These are phyloP conservation scores for Podila verticillata DNA, from an alignment of 192 early-diverging fungal genomes.

Conservation along the genomic window DNA sequence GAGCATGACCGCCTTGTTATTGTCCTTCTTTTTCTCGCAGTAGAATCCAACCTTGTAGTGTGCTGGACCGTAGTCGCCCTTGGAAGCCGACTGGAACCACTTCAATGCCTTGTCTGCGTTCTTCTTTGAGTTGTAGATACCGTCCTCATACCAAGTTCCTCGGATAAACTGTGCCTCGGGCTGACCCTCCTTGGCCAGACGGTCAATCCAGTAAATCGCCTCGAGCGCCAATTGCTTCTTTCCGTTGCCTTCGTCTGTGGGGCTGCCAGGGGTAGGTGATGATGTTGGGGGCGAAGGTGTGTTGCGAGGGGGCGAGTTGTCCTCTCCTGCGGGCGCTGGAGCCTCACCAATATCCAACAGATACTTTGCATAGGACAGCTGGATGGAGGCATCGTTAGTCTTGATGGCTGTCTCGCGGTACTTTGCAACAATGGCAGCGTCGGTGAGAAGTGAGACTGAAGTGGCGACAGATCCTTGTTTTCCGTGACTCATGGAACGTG, in stretches of 20 bases:
- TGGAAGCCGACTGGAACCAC: slow-evolving; percentile 71
- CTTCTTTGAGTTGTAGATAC: slow-evolving; percentile 63
- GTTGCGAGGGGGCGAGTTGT: background rate
- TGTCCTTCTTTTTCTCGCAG: slow-evolving; percentile 70
- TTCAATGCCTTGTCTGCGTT: slow-evolving; percentile 74
- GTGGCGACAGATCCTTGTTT: slow-evolving; percentile 19
- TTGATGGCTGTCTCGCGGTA: slow-evolving; percentile 83
- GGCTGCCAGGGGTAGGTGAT: slow-evolving; percentile 7
- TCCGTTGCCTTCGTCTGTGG: slow-evolving; percentile 11
- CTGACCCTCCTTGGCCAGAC: slow-evolving; percentile 71
- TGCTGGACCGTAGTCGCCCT: slow-evolving; percentile 70
- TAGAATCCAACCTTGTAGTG: slow-evolving; percentile 71
- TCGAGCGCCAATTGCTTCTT: slow-evolving; percentile 61
- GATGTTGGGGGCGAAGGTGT: background rate
- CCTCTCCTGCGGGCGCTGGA: background rate
- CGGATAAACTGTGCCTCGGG: slow-evolving; percentile 81
- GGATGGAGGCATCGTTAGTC: slow-evolving; percentile 76
- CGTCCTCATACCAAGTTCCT: slow-evolving; percentile 75
- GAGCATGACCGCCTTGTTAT: slow-evolving; percentile 69
- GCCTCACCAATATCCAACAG: slow-evolving; percentile 70
- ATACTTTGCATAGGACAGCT: slow-evolving; percentile 82
- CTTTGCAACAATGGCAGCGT: slow-evolving; percentile 61
- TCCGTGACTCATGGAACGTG: background rate
- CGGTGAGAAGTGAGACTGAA: slow-evolving; percentile 37
- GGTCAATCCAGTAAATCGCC: slow-evolving; percentile 79